Evolutionary conservation across 2,329 filamentous ascomycete genomes (phyloP).

Genomic region (Botryotinia globosa): DNA sequence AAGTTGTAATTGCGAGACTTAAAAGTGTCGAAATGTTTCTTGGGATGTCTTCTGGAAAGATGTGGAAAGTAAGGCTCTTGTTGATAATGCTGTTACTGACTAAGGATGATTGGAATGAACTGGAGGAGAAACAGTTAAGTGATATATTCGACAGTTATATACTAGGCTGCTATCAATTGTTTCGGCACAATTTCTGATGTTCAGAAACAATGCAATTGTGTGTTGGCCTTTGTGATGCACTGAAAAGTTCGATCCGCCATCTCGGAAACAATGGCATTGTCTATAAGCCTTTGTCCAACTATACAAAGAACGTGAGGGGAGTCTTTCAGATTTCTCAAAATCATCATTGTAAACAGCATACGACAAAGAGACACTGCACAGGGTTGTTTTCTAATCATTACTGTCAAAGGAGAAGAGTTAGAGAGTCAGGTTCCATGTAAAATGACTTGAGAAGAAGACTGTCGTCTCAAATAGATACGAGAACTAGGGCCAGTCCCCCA

Average conservation of each 20-base stretch:
- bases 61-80: not conserved
- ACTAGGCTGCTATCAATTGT: not conserved
- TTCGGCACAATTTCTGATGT: not conserved
- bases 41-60: not conserved
- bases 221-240: not conserved
- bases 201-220: not conserved
- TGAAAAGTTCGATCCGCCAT: rapidly evolving
- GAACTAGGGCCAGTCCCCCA: not conserved
- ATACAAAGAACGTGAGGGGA: not conserved
- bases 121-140: not conserved
- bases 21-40: not conserved
- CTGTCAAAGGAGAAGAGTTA: not conserved
- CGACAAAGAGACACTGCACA: not conserved
- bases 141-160: not conserved
- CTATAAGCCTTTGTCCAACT: not conserved
- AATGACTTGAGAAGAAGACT: not conserved
- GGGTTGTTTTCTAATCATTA: not conserved
- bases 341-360: not conserved
- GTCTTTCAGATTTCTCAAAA: not conserved
- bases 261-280: not conserved
- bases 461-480: not conserved
- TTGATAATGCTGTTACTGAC: not conserved
- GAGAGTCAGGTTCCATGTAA: not conserved
- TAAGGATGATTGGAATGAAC: not conserved
- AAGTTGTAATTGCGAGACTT: not conserved